Evolutionary conservation across 2,329 filamentous ascomycete species (phyloP), one percentile per base, ranked within the genome.

Genomic region (Davidsoniella eucalypti): DNA sequence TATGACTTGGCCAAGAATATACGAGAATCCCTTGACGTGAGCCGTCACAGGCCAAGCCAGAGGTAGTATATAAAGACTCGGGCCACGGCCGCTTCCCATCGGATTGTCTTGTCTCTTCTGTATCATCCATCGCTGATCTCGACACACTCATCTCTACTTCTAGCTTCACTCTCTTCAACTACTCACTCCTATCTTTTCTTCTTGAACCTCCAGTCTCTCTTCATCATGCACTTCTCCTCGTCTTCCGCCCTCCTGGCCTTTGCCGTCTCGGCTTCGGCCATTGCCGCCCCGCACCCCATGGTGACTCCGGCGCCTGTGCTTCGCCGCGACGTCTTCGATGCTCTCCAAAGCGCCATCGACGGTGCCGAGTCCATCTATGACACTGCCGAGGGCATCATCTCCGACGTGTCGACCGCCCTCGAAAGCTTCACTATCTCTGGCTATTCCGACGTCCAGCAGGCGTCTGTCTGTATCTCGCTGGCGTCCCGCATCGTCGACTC

Each of bases 141-240:
- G 9, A 42, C 39, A 25, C 10, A 10, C 5, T 33, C 26, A 33
- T 17, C 23, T 33, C 29, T 45, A 10, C 25, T 45, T 45, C 25
- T 37, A 33, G 10, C 17, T 26, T 26, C 9, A 26, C 42, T 44
- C 16, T 44, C 12, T 25, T 44, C 21, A 10, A 17, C 41, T 40
- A 36, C n/a, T 41, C 12, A 37, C 16, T 37, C 39, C 14, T 16
- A 17, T 44, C 12, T 33, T 18, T 38, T 18, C n/a, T 10, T 41
- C 12, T 47, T 29, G 40, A 43, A 45, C 16, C 52, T 14, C n/a
- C 21, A 42, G 26, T 38, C 23, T 18, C 14, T 16, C 21, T 25
- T 44, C 45, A 53, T 26, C 26, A 56, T 56, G 55, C 54, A 51
- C 37, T 29, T 52, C 54, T 45, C 47, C 21, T 42, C 36, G 29